phyloP scores from a whole-genome alignment of 2,329 filamentous ascomycete species.

The Setomelanomma holmii region DNA sequence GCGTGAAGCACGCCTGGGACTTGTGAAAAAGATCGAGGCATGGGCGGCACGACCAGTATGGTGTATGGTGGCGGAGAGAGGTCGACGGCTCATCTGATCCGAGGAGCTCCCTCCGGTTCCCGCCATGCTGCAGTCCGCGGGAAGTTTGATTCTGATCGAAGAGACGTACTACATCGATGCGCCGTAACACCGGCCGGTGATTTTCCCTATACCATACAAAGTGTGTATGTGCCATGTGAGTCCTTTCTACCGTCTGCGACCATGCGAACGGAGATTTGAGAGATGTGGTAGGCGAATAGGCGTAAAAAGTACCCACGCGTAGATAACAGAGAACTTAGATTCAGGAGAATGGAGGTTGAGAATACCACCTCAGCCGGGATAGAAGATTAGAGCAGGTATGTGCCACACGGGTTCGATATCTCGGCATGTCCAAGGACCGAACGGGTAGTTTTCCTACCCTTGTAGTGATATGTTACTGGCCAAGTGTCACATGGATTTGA shows the following conservation, averaged over 20 bases:
- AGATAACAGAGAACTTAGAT: conserved; percentile 15
- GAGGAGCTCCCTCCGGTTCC: neutral
- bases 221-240: conserved; percentile 1
- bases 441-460: conserved; percentile 21
- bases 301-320: neutral
- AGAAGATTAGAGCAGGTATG: conserved; percentile 10
- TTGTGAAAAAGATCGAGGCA: too few relatives aligned
- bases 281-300: conserved; percentile 3
- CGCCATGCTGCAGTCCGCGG: neutral
- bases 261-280: conserved; percentile 3
- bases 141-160: neutral
- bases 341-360: conserved; percentile 20
- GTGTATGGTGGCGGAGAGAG: too few relatives aligned
- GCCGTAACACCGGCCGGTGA: conserved; percentile 8
- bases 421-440: conserved; percentile 3
- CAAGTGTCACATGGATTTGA: conserved; percentile 28
- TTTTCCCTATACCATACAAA: neutral
- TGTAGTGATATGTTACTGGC: conserved; percentile 10
- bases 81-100: too few relatives aligned
- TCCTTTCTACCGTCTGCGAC: conserved; percentile 1
- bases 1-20: neutral
- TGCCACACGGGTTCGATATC: conserved; percentile 6
- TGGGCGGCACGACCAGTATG: too few relatives aligned
- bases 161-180: conserved; percentile 14
- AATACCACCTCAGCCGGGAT: conserved; percentile 39